phyloP scores from a whole-genome alignment of 2,329 filamentous ascomycete species.

The Xylariaceae sp. region DNA sequence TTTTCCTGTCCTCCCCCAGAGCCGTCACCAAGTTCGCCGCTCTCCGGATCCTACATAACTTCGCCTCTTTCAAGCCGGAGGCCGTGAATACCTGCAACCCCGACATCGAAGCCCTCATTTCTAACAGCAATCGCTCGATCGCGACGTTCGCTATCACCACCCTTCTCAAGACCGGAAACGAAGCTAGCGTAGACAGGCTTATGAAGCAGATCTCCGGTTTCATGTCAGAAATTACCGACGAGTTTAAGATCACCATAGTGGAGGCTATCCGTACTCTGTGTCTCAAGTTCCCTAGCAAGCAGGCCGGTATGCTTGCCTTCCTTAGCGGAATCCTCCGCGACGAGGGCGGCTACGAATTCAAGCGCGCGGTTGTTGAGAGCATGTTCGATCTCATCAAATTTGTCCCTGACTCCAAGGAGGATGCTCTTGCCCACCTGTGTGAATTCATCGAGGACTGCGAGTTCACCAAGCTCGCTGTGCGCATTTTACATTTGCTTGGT shows the following conservation, averaged over 20 bases:
- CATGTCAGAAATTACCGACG: slow-evolving; percentile 98
- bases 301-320: slow-evolving; percentile 96
- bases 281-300: slow-evolving; percentile 96
- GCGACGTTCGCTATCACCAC: slow-evolving; percentile 98
- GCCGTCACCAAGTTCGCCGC: slow-evolving; percentile 97
- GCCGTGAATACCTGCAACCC: slow-evolving; percentile 93
- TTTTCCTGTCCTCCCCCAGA: slow-evolving; percentile 93
- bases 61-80: slow-evolving; percentile 93
- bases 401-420: slow-evolving; percentile 80
- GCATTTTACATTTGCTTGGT: slow-evolving; percentile 90
- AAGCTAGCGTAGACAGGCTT: slow-evolving; percentile 90
- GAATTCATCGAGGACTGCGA: slow-evolving; percentile 99
- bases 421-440: slow-evolving; percentile 89
- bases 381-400: slow-evolving; percentile 99
- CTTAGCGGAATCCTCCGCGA: slow-evolving; percentile 94
- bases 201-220: slow-evolving; percentile 99
- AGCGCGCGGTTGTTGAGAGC: slow-evolving; percentile 94
- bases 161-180: slow-evolving; percentile 95
- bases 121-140: slow-evolving; percentile 94
- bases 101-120: slow-evolving; percentile 95
- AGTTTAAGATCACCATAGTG: slow-evolving; percentile 99
- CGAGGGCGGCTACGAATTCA: slow-evolving; percentile 97
- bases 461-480: slow-evolving; percentile 95
- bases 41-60: slow-evolving; percentile 92
- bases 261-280: slow-evolving; percentile 96